Conservation (phyloP, 192 early-diverging fungal species). For the Coemansia sp. region DNA sequence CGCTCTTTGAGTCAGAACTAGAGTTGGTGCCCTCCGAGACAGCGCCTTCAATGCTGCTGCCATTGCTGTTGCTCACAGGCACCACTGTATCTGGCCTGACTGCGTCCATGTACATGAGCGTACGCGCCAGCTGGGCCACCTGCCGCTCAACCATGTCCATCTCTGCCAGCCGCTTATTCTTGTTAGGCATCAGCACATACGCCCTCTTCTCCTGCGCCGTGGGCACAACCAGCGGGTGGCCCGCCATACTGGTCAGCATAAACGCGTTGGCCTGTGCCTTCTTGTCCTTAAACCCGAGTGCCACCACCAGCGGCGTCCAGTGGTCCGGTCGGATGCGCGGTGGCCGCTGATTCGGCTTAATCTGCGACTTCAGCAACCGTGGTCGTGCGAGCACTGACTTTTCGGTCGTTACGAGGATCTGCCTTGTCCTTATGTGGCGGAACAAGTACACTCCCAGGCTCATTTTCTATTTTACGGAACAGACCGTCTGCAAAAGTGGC, state of each 20-base stretch:
- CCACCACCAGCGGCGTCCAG: slow-evolving; percentile 52
- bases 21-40: too few species aligned
- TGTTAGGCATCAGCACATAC: slow-evolving; percentile 21
- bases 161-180: slow-evolving; percentile 28
- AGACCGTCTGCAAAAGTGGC: too few species aligned
- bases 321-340: slow-evolving; percentile 47
- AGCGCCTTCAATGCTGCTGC: too few species aligned
- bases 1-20: background rate
- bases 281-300: slow-evolving; percentile 34
- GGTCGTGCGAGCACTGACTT: slow-evolving; percentile 32
- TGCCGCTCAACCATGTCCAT: slow-evolving; percentile 46
- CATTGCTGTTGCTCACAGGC: background rate
- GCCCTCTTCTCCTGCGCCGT: slow-evolving; percentile 11
- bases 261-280: slow-evolving; percentile 20
- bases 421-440: slow-evolving; percentile 54
- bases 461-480: slow-evolving; percentile 16
- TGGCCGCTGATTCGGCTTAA: slow-evolving; percentile 36
- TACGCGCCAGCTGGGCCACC: slow-evolving; percentile 46
- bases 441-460: slow-evolving; percentile 45
- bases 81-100: slow-evolving; percentile 1
- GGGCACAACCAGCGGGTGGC: slow-evolving; percentile 30
- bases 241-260: slow-evolving; percentile 29
- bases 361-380: slow-evolving; percentile 26
- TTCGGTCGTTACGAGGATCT: slow-evolving; percentile 43
- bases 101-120: slow-evolving; percentile 40